Base-by-base conservation (phyloP, 768 basidiomycete genomes). In the Trametes cinnabarina region DNA sequence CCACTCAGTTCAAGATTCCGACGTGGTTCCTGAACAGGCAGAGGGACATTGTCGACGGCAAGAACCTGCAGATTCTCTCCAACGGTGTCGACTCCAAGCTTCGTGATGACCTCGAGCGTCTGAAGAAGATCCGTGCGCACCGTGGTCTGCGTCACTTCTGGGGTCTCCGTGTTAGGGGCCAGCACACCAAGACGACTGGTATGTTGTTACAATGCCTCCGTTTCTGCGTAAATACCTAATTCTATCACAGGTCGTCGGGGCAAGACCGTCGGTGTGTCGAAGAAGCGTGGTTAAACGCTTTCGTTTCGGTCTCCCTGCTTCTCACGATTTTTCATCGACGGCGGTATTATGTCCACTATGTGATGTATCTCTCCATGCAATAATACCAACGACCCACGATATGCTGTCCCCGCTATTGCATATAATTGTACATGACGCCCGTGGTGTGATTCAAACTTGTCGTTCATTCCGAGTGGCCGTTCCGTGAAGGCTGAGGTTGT, bases 21-120 rank as follows among this genome's bases (percentile, higher is more conserved):
- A 84, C 86, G 40, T 99, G 96, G 96, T 98, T 99, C 85, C 76
- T 98, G 74, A 99, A 98, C 85, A 92, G 97, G 77, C 97, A 98
- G 75, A 92, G 92, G 75, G 96, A 98, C 72, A 94, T 97, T 52
- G 85, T 92, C 62, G 97, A 98, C 65, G 97, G 97, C 73, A 98
- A 98, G 78, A 87, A 94, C 79, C 86, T 83, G 48, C 97, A 99
- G 78, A 89, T 97, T 55, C 79, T 99, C 54, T 97, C 97, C 58
- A 98, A 98, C 78, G 85, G 84, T 65, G 92, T 99, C 47, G 97
- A 98, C 82, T 95, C 94, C 59, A 98, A 98, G 79, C 82, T 98
- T 64, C 92, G 97, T 77, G 97, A 98, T 37, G 97, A 99, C 73
- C 81, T 99, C 62, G 97, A 99, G 81, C 83, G 97, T 55, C 76